Percentiles rank a stretch among this genome's conserved stretches.
These are phyloP conservation scores for Glarea lozoyensis DNA, from an alignment of 495 filamentous ascomycete species.

Conservation along the genomic window DNA sequence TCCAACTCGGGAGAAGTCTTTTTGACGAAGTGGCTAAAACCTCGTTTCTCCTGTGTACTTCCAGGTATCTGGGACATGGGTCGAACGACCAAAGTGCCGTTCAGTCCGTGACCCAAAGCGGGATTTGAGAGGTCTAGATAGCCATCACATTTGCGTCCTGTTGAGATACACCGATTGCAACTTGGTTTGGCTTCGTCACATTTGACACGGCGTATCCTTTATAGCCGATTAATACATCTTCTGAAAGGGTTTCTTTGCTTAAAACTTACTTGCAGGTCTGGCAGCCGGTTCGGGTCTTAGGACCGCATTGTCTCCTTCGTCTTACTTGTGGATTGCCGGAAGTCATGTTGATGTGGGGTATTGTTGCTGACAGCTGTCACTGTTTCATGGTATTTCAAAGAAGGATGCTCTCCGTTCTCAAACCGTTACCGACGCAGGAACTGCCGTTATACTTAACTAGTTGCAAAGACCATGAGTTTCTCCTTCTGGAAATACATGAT, in stretches of 20 bases:
- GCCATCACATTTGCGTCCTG: slow-evolving; percentile 33
- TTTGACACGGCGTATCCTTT: slow-evolving; percentile 31
- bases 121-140: too few relatives aligned
- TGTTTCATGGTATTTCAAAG: too few relatives aligned
- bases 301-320: slow-evolving; percentile 6
- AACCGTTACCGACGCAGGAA: too few relatives aligned
- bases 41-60: slow-evolving; percentile 6
- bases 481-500: too few relatives aligned
- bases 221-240: slow-evolving; percentile 6
- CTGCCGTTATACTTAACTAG: too few relatives aligned
- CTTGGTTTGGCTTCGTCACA: slow-evolving; percentile 34
- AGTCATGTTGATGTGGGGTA: too few relatives aligned
- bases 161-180: slow-evolving; percentile 30
- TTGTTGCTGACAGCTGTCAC: too few relatives aligned
- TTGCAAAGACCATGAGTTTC: too few relatives aligned
- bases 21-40: slow-evolving; percentile 11
- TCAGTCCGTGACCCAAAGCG: too few relatives aligned
- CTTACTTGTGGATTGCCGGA: too few relatives aligned
- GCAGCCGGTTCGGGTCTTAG: slow-evolving; percentile 14
- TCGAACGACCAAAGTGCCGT: slow-evolving; percentile 1
- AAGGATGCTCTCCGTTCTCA: too few relatives aligned
- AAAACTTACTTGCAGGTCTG: slow-evolving; percentile 17
- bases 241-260: too few relatives aligned
- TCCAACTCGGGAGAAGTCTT: slow-evolving; percentile 10
- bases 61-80: slow-evolving; percentile 6